Base-by-base conservation (phyloP, 139 green algal genomes). In the Ostreobium quekettii region DNA sequence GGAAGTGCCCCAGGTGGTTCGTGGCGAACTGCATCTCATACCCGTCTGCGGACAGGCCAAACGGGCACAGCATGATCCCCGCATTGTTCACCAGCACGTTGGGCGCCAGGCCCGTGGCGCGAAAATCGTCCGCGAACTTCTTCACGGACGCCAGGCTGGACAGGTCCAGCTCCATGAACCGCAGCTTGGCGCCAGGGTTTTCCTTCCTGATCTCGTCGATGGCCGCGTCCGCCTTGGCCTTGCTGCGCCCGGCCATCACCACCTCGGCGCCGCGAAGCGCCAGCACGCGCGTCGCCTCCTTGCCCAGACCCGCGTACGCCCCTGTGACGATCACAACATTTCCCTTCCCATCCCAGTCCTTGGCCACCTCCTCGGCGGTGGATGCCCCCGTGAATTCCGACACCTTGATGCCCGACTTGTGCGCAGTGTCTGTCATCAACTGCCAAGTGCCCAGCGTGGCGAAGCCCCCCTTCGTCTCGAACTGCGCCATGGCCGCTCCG, bases 71-170 rank as follows among this genome's bases (percentile, higher is more conserved):
- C 59, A 66, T 39, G 28, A 66, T 35, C 30, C 24, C 59, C n/a
- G 85, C 86, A 60, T 91, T 92, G 77, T 91, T 89, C 49, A 92
- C 70, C 15, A 92, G 79, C 42, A 88, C 2, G 61, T 92, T 66
- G 31, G 87, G 70, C 0, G 67, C 71, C 31, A 64, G 3, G 0
- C 49, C 48, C 7, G 57, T 32, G 0, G 71, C 74, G 47, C 78
- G 48, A 49, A 74, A 85, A 24, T 83, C 71, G 1, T 59, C 61
- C 0, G 66, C 80, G 19, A 91, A 72, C 0, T 19, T 49, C 22
- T 62, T 33, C 22, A 91, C 74, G 48, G 71, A 63, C 0, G 60
- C 64, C 37, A 90, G 70, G n/a, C 61, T 81, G 46, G 76, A 82
- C 19, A 91, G 67, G 49, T 90, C 85, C 59, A 66, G 26, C 26